Evolutionary conservation across 2,329 filamentous ascomycete genomes (phyloP), one percentile per base, ranked within the genome.

Genomic region (Monilinia fructigena): DNA sequence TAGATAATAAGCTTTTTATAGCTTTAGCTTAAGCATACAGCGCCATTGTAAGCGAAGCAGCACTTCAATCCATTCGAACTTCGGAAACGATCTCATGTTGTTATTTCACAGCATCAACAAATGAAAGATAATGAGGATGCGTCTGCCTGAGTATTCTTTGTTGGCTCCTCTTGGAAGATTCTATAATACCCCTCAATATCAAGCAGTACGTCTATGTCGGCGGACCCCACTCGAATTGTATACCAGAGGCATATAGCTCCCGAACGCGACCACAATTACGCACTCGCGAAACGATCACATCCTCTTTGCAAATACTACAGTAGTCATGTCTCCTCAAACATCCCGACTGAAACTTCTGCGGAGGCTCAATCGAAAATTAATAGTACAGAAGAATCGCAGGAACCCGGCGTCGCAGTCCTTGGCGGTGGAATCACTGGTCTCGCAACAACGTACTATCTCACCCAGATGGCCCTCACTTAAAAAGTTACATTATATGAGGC

Each of bases 381-480:
- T 10, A 42, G 12, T 31, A 18, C 31, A 38, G 35, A 31, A 48
- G 40, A 61, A 61, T 64, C 52, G 62, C 26, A 40, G 45, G 26
- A 62, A 38, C 35, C 50, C 54, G 59, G 66, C 45, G 80, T 92
- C 65, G 91, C 90, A 31, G 82, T 96, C 62, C 78, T 96, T 40
- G 93, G 93, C 63, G 92, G 88, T 68, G 93, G 93, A 52, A 88
- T 97, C 75, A 95, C 92, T 1, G 93, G 93, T 61, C 84, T 97
- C 58, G 85, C 89, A 47, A 84, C 88, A 50, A 92, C 92, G 40
- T 92, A 91, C 80, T 93, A 91, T 77, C 82, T 97, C 55, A 82
- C 87, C 16, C 85, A 86, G 71, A 81, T 88, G 73, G 83, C 90
- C 86, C 88, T 4, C 81, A 83, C 66, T 83, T 86, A 45, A 86